These are phyloP conservation scores for Phytopythium helicoides DNA, from an alignment of 352 stramenopile species.

Conservation along the genomic window DNA sequence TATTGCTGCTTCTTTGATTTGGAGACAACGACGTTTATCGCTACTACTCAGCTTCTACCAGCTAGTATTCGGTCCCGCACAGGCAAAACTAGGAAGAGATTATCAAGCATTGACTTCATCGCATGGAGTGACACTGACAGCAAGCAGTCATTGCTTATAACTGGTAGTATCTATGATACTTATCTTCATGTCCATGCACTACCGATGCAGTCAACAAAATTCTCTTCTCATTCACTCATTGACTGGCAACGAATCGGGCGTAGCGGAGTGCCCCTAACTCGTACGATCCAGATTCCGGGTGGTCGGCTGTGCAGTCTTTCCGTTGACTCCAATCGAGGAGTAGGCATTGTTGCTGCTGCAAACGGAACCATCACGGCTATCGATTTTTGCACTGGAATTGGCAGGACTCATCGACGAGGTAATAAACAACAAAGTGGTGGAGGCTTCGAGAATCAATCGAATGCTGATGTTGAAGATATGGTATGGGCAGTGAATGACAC, in stretches of 20 bases:
- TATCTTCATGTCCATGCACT: conserved; percentile 42
- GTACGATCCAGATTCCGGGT: conserved; percentile 20
- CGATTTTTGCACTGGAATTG: conserved; percentile 20
- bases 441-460: too few species aligned
- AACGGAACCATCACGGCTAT: conserved; percentile 26
- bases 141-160: conserved; percentile 22
- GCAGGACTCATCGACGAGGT: too few species aligned
- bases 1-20: conserved; percentile 52
- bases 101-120: conserved; percentile 17
- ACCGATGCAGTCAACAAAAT: conserved; percentile 30
- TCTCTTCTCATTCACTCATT: conserved; percentile 21
- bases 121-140: conserved; percentile 19
- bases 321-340: conserved; percentile 35
- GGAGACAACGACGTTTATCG: conserved; percentile 15
- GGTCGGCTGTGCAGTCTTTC: conserved; percentile 29
- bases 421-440: neutral
- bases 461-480: neutral
- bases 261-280: conserved; percentile 31
- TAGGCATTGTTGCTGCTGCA: conserved; percentile 27
- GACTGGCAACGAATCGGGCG: conserved; percentile 42
- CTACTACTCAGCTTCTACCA: conserved; percentile 34
- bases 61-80: neutral
- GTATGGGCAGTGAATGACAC: conserved; percentile 27
- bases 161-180: conserved; percentile 17
- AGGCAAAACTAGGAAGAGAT: neutral